Conservation (phyloP, 129 eudicot genomes). For the Deinandra increscens region DNA sequence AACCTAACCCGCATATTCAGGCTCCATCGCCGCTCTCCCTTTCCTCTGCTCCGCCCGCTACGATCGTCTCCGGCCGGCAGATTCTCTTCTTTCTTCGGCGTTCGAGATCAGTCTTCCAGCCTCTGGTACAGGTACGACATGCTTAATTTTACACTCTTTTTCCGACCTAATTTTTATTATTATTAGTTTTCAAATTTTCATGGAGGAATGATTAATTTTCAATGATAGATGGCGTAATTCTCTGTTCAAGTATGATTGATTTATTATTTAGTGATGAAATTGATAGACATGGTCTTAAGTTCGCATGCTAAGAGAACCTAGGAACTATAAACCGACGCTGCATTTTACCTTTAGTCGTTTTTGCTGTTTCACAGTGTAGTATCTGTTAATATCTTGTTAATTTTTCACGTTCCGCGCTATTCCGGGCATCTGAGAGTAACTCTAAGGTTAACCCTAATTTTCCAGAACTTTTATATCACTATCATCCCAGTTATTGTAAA, state of each 20-base stretch:
- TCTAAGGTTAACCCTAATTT: too few species aligned
- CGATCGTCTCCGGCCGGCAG: background rate
- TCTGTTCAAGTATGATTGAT: background rate
- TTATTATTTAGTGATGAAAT: background rate
- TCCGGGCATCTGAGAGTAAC: too few species aligned
- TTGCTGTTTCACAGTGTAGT: background rate
- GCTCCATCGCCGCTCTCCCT: conserved; percentile 21
- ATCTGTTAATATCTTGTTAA: background rate
- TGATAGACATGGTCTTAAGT: background rate
- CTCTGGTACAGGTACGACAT: background rate
- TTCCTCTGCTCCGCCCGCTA: background rate
- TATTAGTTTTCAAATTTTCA: background rate
- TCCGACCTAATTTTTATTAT: background rate
- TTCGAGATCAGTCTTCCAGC: conserved; percentile 2
- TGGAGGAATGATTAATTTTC: background rate
- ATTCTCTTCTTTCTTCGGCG: background rate
- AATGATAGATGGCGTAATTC: background rate
- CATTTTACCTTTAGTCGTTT: background rate
- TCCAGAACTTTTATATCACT: too few species aligned
- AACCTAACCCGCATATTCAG: conserved; percentile 25
- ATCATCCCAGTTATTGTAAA: too few species aligned
- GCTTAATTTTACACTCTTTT: background rate
- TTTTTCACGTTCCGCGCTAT: background rate
- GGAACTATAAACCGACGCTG: background rate
- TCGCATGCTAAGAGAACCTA: background rate